Percentiles rank a stretch among this genome's conserved stretches.
phyloP scores from a whole-genome alignment of 495 filamentous ascomycete species.

The Aspergillus heteromorphus region DNA sequence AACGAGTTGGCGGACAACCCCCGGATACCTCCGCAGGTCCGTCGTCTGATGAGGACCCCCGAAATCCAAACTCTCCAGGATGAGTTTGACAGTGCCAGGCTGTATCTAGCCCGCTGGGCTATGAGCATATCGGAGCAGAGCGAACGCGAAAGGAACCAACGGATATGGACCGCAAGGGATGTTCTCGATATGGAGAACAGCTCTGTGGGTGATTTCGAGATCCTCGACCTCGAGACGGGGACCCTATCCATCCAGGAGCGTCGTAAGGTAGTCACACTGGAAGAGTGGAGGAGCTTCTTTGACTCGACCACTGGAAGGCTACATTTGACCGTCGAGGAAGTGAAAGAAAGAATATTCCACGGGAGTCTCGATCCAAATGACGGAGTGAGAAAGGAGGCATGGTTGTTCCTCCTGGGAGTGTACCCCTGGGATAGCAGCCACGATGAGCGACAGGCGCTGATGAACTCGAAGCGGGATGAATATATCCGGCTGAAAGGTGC shows the following conservation, averaged over 20 bases:
- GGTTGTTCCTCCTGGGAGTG: slow-evolving; percentile 89
- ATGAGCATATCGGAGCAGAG: slow-evolving; percentile 98
- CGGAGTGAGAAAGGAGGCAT: slow-evolving; percentile 90
- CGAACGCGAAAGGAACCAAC: slow-evolving; percentile 72
- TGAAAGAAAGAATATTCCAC: slow-evolving; percentile 94
- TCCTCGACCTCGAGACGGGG: slow-evolving; percentile 75
- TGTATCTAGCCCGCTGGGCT: slow-evolving; percentile 94
- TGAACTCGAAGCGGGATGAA: slow-evolving; percentile 84
- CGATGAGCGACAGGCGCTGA: slow-evolving; percentile 72
- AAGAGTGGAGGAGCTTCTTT: slow-evolving; percentile 88
- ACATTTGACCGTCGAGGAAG: slow-evolving; percentile 76
- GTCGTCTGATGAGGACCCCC: slow-evolving; percentile 79
- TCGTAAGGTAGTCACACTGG: slow-evolving; percentile 68
- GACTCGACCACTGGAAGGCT: slow-evolving; percentile 66
- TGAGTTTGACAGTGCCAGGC: slow-evolving; percentile 90
- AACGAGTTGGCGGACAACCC: slow-evolving; percentile 88
- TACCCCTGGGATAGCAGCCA: slow-evolving; percentile 82
- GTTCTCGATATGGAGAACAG: slow-evolving; percentile 91
- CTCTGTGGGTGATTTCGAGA: slow-evolving; percentile 90
- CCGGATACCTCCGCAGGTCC: slow-evolving; percentile 78
- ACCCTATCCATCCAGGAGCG: slow-evolving; percentile 64
- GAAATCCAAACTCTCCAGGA: slow-evolving; percentile 94
- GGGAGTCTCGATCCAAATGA: slow-evolving; percentile 86
- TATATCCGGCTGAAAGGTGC: slow-evolving; percentile 89
- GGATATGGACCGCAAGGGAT: slow-evolving; percentile 91